These are phyloP conservation scores for Neltuma alba DNA, from an alignment of 306 rosid genomes.

Conservation along the genomic window DNA sequence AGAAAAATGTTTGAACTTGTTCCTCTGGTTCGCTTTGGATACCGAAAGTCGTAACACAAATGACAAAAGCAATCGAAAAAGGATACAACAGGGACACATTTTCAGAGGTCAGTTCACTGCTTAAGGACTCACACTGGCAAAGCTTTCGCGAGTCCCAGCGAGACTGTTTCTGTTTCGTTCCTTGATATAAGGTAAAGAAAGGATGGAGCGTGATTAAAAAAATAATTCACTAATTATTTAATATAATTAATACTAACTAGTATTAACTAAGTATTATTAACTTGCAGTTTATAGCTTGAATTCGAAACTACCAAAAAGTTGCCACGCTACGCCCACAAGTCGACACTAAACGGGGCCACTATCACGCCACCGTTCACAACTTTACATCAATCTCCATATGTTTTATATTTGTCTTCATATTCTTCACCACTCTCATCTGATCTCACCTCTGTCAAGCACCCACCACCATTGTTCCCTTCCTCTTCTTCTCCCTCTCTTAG, in stretches of 20 bases:
- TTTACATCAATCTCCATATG: constrained; percentile 28
- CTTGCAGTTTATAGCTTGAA: not conserved
- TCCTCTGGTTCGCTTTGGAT: constrained; percentile 27
- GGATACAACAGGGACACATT: constrained; percentile 20
- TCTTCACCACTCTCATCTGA: constrained; percentile 9
- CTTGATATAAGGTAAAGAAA: constrained; percentile 45
- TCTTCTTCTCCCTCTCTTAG: not conserved
- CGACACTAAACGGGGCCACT: constrained; percentile 43
- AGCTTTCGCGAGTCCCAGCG: constrained; percentile 47
- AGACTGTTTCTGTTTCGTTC: constrained; percentile 19
- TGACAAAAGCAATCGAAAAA: constrained; percentile 29
- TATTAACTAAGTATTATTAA: not conserved
- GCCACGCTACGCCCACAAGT: constrained; percentile 28
- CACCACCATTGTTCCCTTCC: constrained; percentile 20
- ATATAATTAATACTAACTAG: not conserved
- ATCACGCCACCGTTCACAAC: constrained; percentile 43
- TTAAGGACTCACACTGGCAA: not conserved
- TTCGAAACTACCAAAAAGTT: constrained; percentile 38
- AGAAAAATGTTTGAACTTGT: constrained; percentile 11
- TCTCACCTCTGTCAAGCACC: constrained; percentile 42
- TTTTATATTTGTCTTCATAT: constrained; percentile 37
- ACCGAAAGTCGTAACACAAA: not conserved
- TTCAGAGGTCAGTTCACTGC: constrained; percentile 25
- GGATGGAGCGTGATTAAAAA: constrained; percentile 20
- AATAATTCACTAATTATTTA: not conserved